Percentiles rank a stretch among this genome's conserved stretches.
Evolutionary conservation across 768 basidiomycete genomes (phyloP).

Genomic region (Suillus variegatus): DNA sequence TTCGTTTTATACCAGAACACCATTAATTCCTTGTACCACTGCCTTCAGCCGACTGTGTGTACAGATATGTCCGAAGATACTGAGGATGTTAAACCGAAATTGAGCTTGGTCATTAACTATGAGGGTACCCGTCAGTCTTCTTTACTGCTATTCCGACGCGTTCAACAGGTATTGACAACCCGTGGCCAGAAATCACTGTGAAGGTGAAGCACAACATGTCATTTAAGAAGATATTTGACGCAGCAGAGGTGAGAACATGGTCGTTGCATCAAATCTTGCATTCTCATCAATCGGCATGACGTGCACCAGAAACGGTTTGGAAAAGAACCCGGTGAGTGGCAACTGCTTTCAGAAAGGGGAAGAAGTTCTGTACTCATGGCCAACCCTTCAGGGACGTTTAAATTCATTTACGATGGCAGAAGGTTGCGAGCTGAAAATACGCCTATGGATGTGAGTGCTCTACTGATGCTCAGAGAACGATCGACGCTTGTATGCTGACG

Average conservation of each 20-base stretch:
- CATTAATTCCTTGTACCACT: slow-evolving; percentile 7
- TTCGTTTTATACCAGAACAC: not conserved
- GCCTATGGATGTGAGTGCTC: slow-evolving; percentile 48
- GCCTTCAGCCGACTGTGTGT: not conserved
- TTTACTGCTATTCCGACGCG: slow-evolving; percentile 7
- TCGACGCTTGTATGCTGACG: slow-evolving; percentile 1
- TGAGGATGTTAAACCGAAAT: slow-evolving; percentile 70
- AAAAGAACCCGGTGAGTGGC: slow-evolving; percentile 52
- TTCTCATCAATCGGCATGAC: slow-evolving; percentile 4
- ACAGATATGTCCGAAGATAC: slow-evolving; percentile 27
- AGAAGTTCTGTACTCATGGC: not conserved
- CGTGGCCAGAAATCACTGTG: slow-evolving; percentile 55
- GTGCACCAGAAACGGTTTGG: slow-evolving; percentile 53
- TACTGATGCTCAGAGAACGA: not conserved
- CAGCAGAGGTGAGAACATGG: slow-evolving; percentile 54
- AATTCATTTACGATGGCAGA: slow-evolving; percentile 57
- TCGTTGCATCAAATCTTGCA: not conserved
- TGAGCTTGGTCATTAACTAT: slow-evolving; percentile 58
- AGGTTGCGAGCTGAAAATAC: slow-evolving; percentile 51
- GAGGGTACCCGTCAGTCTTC: slow-evolving; percentile 52
- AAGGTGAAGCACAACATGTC: slow-evolving; percentile 66
- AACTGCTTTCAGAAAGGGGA: not conserved
- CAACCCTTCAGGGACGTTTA: slow-evolving; percentile 53
- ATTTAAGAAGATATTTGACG: slow-evolving; percentile 69
- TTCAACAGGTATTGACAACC: slow-evolving; percentile 2